A percentile compares a stretch with the other conserved stretches of the same genome.
These are phyloP conservation scores for Eremothecium cymbalariae DNA, from an alignment of 1,139 yeast species.

Conservation along the genomic window DNA sequence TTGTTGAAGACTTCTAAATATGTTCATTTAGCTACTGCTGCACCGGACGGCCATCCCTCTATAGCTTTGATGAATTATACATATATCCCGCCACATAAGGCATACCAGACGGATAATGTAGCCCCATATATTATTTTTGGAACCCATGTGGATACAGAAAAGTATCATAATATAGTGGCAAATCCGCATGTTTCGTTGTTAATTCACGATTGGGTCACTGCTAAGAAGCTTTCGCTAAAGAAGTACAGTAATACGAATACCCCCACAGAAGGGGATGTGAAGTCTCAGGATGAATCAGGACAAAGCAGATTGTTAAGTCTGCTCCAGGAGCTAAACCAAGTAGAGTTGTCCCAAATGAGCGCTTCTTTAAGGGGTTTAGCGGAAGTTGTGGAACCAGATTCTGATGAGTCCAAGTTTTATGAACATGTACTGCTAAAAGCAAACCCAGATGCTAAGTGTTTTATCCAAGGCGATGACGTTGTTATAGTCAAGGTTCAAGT, in stretches of 20 bases:
- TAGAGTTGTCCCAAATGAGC: constrained; percentile 66
- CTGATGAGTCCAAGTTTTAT: constrained; percentile 45
- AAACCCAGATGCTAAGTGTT: constrained; percentile 62
- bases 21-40: constrained; percentile 75
- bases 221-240: constrained; percentile 36
- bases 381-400: constrained; percentile 37
- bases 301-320: constrained; percentile 45
- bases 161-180: constrained; percentile 52
- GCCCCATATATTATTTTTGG: constrained; percentile 53
- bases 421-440: constrained; percentile 50
- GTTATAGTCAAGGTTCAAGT: constrained; percentile 61
- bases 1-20: constrained; percentile 53
- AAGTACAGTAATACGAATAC: constrained; percentile 23
- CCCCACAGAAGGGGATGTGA: constrained; percentile 16
- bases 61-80: constrained; percentile 86
- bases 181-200: constrained; percentile 74
- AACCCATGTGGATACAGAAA: constrained; percentile 60
- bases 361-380: constrained; percentile 74
- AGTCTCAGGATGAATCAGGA: constrained; percentile 9
- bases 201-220: constrained; percentile 80
- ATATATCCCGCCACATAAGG: constrained; percentile 39
- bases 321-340: constrained; percentile 64
- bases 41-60: constrained; percentile 58
- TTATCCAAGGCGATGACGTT: constrained; percentile 53
- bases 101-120: constrained; percentile 29